Percentiles rank a stretch among this genome's conserved stretches.
Conservation (phyloP, 73 alveolate species). For the Paramecium tetraurelia region DNA sequence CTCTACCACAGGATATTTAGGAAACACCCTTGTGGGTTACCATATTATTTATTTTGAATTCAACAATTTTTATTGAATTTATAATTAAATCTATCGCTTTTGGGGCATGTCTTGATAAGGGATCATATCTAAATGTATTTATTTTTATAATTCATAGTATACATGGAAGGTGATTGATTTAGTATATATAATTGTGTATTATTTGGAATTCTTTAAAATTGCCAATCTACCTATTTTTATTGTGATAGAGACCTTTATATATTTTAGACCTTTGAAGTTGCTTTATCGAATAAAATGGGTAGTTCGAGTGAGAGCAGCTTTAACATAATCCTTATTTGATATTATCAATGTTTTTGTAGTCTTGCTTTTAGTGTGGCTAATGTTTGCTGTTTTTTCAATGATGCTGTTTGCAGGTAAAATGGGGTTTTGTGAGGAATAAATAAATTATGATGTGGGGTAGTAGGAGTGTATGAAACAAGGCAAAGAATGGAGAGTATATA, state of each 20-base stretch:
- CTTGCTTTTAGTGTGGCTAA: neutral
- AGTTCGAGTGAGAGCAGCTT: neutral
- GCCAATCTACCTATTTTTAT: neutral
- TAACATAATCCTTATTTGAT: conserved; percentile 4
- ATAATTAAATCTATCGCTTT: neutral
- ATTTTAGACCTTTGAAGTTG: neutral
- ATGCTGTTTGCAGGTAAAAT: neutral
- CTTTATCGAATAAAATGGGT: conserved; percentile 8
- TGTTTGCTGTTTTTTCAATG: neutral
- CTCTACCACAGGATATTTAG: neutral
- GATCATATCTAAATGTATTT: conserved; percentile 1
- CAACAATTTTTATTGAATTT: neutral
- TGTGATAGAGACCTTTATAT: neutral
- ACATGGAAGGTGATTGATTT: conserved; percentile 2
- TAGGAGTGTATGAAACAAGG: neutral
- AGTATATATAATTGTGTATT: neutral
- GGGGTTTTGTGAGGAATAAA: neutral
- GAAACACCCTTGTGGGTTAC: neutral
- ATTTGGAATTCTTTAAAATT: neutral
- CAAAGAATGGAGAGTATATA: neutral
- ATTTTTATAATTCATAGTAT: neutral
- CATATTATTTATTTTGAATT: neutral
- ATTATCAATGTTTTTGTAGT: neutral
- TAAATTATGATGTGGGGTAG: neutral
- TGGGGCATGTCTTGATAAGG: neutral